Percentiles rank a stretch among this genome's conserved stretches.
Conservation (phyloP, 805 yeast species). For the Yarrowia keelungensis region DNA sequence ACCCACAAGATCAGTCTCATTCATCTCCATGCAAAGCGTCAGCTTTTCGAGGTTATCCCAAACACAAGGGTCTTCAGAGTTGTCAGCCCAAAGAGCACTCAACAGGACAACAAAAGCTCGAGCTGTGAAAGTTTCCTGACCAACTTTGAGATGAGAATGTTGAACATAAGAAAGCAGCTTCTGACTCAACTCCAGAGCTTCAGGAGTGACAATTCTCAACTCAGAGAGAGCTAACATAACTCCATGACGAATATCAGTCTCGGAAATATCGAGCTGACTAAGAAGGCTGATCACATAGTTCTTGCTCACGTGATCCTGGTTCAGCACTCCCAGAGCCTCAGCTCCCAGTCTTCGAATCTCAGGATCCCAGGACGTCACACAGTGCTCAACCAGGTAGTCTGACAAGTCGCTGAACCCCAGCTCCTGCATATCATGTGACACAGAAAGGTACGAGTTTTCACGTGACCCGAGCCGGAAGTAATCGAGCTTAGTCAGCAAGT, state of each 20-base stretch:
- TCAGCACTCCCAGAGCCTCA: constrained; percentile 47
- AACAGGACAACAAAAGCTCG: constrained; percentile 5
- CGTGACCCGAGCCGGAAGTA: constrained; percentile 57
- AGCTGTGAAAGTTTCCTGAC: constrained; percentile 25
- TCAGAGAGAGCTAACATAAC: constrained; percentile 12
- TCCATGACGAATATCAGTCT: constrained; percentile 18
- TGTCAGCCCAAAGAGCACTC: background rate
- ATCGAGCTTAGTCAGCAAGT: constrained; percentile 66
- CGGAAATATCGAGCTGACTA: constrained; percentile 4
- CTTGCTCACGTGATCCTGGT: background rate
- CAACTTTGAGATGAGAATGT: background rate
- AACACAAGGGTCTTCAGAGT: background rate
- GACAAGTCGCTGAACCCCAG: constrained; percentile 44
- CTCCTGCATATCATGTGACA: constrained; percentile 48
- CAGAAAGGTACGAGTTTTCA: constrained; percentile 52
- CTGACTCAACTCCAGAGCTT: background rate
- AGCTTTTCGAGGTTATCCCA: constrained; percentile 4
- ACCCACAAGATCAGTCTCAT: background rate
- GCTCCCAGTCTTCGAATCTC: constrained; percentile 56
- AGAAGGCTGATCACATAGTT: background rate
- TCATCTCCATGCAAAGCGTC: constrained; percentile 13
- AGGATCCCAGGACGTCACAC: constrained; percentile 53
- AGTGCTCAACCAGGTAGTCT: constrained; percentile 49
- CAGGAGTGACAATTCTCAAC: background rate
- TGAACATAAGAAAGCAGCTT: background rate